Conservation (phyloP, 192 early-diverging fungal genomes). For the Glomus cerebriforme region DNA sequence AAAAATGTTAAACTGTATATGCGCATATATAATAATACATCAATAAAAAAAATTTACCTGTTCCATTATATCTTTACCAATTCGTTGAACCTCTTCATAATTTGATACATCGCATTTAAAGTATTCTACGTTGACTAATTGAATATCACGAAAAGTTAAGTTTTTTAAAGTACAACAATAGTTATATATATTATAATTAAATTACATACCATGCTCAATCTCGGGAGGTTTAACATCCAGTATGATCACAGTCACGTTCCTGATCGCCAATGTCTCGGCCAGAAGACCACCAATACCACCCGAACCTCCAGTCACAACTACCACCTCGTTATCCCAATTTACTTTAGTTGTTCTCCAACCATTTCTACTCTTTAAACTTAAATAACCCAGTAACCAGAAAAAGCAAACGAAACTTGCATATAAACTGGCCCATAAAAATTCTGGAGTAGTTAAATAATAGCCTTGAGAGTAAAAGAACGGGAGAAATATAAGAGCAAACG, state of each 20-base stretch:
- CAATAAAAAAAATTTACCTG: slow-evolving; percentile 36
- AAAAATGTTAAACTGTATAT: neutral
- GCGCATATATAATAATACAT: neutral
- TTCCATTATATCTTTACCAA: slow-evolving; percentile 47
- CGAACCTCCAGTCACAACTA: slow-evolving; percentile 68
- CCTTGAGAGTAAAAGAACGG: slow-evolving; percentile 1
- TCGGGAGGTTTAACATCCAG: slow-evolving; percentile 50
- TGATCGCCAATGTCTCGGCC: slow-evolving; percentile 48
- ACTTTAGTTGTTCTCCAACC: slow-evolving; percentile 31
- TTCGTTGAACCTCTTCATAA: slow-evolving; percentile 44
- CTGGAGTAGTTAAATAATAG: neutral
- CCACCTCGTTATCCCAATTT: slow-evolving; percentile 62
- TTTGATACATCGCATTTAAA: slow-evolving; percentile 67
- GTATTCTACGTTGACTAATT: slow-evolving; percentile 43
- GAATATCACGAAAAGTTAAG: neutral
- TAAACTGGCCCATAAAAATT: slow-evolving; percentile 11
- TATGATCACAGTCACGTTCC: slow-evolving; percentile 52
- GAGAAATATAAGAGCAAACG: slow-evolving; percentile 20
- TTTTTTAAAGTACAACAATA: neutral
- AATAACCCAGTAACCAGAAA: slow-evolving; percentile 14
- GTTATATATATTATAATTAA: neutral
- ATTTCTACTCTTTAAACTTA: slow-evolving; percentile 18
- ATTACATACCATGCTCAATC: slow-evolving; percentile 35
- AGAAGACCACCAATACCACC: slow-evolving; percentile 59
- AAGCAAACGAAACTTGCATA: slow-evolving; percentile 1